Base-by-base conservation (phyloP, 2,329 filamentous ascomycete genomes). In the Penicillium sp. region DNA sequence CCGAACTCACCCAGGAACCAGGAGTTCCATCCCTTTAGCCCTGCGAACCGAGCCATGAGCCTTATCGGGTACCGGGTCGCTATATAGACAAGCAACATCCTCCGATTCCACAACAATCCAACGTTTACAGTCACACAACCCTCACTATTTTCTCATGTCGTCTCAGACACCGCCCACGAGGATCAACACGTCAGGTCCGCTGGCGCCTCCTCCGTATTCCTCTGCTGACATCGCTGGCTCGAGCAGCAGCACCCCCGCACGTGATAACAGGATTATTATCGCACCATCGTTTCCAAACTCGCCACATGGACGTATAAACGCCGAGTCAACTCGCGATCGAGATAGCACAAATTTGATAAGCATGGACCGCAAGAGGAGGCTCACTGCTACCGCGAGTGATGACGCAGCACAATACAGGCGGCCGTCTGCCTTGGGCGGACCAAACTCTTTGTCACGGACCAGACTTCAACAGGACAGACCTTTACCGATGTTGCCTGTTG, bases 361-460 rank as follows among this genome's bases (percentile, higher is more conserved):
- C 20, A 60, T 69, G 54, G 74, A 77, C 57, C 69, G 75, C 47
- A 77, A 77, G 63, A 71, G 75, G 59, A 71, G 74, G 59, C 61
- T 77, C 53, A 71, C 72, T 9, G 68, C 71, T n/a, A 70, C 68
- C 52, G 59, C 68, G 26, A 62, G 67, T 18, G 66, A 73, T 52
- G 69, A 70, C 52, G 60, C 50, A 50, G 61, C 57, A 3, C 61
- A 59, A 47, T 53, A 60, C 42, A 60, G 64, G 55, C 58, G 61
- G 20, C 52, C 52, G 21, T 52, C 54, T 43, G 30, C 43, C 45
- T 52, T 59, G 49, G 46, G 55, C 46, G 43, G 53, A 47, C 40
- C 56, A 21, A 50, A 46, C 24, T 49, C 49, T 59, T 61, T 61
- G 35, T 54, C 62, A 33, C 62, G 59, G 42, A 62, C 59, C 60